Percentiles rank a stretch among this genome's conserved stretches.
These are phyloP conservation scores for Lactifluus piperatus DNA, from an alignment of 768 basidiomycete species.

Conservation along the genomic window DNA sequence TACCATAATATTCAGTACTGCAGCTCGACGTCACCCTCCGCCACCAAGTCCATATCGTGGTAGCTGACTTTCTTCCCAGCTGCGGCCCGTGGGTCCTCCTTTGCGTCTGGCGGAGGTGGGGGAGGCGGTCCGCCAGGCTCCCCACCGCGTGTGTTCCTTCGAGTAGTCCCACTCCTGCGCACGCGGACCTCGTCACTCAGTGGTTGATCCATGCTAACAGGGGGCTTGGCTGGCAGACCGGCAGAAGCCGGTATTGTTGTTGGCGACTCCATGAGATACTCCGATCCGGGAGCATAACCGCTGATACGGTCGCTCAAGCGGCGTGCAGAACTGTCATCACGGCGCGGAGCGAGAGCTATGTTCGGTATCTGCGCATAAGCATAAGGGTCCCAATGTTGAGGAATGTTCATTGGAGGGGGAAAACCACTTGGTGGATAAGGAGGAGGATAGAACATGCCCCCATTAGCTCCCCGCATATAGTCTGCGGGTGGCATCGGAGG, in stretches of 20 bases:
- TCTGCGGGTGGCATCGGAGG: constrained; percentile 29
- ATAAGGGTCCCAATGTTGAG: constrained; percentile 42
- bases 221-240: constrained; percentile 75
- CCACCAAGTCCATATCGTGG: constrained; percentile 91
- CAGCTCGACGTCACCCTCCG: constrained; percentile 49
- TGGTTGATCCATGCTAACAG: constrained; percentile 35
- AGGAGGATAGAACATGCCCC: constrained; percentile 24
- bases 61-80: constrained; percentile 88
- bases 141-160: constrained; percentile 27
- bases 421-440: constrained; percentile 40
- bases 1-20: constrained; percentile 26
- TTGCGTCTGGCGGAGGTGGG: constrained; percentile 79
- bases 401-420: constrained; percentile 29
- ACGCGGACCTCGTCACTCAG: constrained; percentile 34
- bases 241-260: constrained; percentile 47
- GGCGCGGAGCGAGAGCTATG: constrained; percentile 34
- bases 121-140: constrained; percentile 46
- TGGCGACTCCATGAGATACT: constrained; percentile 33
- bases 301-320: constrained; percentile 75
- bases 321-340: constrained; percentile 52
- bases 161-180: constrained; percentile 32
- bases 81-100: constrained; percentile 87
- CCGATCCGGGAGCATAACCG: constrained; percentile 53
- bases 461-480: constrained; percentile 25
- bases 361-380: constrained; percentile 33